Base-by-base conservation (phyloP, 192 early-diverging fungal genomes). In the Dimargaris xerosporica region DNA sequence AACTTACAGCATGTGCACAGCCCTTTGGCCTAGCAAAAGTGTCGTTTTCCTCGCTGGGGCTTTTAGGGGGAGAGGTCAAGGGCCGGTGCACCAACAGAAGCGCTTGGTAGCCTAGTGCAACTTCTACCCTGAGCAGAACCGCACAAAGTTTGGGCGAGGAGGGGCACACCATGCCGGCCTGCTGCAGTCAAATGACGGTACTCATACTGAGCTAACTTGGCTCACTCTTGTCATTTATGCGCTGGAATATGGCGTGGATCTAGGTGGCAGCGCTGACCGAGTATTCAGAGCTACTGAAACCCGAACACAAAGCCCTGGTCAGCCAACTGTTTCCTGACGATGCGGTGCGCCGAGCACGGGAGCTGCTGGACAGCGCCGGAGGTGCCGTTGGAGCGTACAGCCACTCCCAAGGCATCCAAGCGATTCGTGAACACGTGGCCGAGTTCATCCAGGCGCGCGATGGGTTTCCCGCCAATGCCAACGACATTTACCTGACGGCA, bases 391-490 rank as follows among this genome's bases (percentile, higher is more conserved):
- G 96, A 34, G 91, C 93, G 13, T 99, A 99, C 72, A 89, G 85
- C 25, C 94, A 96, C 66, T 97, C 94, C 25, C 87, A 95, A 71
- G 96, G 94, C 44, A 87, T 96, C 34, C 77, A 77, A 9, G 72
- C 82, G 46, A 81, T 98, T 42, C 80, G 96, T 43, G 70, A 91
- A 72, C 77, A 88, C 66, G 88, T 98, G 6, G 91, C 96, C 15
- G 78, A 86, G 60, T 96, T 96, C 66, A 94, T 98, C 58, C 82
- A 85, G 64, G 77, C 88, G 61, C 88, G 96, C 48, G 96, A 99
- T 77, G 96, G 96, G 19, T 91, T 81, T 66, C 79, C 94, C 21
- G 74, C 91, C 10, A 73, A 89, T 65, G 85, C 94, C 16, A 76
- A 87, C 55, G 65, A 84, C 71, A 94, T 98, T 50, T 96, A 89